Base-by-base conservation (phyloP, 2,329 filamentous ascomycete species). In the Onygenales sp. region DNA sequence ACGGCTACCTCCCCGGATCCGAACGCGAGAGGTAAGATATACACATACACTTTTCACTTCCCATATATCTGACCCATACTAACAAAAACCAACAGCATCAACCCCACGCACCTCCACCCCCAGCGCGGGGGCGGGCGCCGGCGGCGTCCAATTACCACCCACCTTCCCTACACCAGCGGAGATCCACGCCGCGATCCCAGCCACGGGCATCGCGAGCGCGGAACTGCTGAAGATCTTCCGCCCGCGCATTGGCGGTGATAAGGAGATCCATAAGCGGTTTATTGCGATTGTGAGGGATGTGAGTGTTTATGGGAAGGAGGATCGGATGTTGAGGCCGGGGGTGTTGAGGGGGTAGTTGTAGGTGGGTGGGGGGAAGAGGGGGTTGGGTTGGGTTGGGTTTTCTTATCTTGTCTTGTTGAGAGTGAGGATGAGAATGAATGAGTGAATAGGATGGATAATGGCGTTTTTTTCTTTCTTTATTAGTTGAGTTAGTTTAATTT, bases 131-230 rank as follows among this genome's bases (percentile, higher is more conserved):
- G 42, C 45, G 45, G 9, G 17, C 40, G 42, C 45, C 48, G 13
- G n/a, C n/a, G 6, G 9, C 13, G 9, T 32, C 6, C 14, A 31
- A 6, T 32, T 36, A 36, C 33, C 21, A 6, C 44, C 39, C 50
- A 51, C 39, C 27, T 74, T 75, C 57, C 74, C 73, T 7, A 74
- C 73, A 1, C 65, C 67, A 6, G 70, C 67, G 3, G 74, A 77
- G 59, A 71, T 77, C 33, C 68, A 73, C 57, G 71, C 72, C 10
- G 68, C 71, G 1, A 76, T 77, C 42, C 74, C 74, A 1, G 58
- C 67, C 4, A 65, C 66, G 7, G 74, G 74, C 11, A 77, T 77
- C 36, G 58, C 66, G 5, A 73, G 72, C 51, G 67, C 64, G 49
- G 72, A 75, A 50, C 59, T 77, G 10, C 63, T 76, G 37, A 70